Evolutionary conservation across 2,329 filamentous ascomycete genomes (phyloP).

Genomic region (Calonectria crousiana): DNA sequence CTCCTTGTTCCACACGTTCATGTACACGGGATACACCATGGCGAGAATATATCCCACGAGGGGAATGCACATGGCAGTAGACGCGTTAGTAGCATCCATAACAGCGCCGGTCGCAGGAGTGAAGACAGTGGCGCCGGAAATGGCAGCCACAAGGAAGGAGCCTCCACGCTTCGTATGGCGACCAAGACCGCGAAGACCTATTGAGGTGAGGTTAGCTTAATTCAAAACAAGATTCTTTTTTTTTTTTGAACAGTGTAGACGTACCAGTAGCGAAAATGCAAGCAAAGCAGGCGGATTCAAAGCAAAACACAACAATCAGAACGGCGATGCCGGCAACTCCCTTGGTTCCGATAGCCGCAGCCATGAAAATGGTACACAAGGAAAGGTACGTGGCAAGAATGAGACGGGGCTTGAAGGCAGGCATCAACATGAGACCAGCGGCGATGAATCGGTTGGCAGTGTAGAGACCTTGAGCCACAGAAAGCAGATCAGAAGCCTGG

Average conservation of each 20-base stretch:
- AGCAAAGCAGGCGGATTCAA: slow-evolving; percentile 69
- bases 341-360: slow-evolving; percentile 63
- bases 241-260: neutral
- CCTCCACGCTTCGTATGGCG: slow-evolving; percentile 78
- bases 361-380: slow-evolving; percentile 66
- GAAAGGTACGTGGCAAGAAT: slow-evolving; percentile 67
- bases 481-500: slow-evolving; percentile 62
- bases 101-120: slow-evolving; percentile 65
- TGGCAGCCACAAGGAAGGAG: slow-evolving; percentile 68
- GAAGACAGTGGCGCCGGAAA: slow-evolving; percentile 67
- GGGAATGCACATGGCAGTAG: slow-evolving; percentile 60
- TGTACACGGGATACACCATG: slow-evolving; percentile 23
- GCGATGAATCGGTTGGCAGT: slow-evolving; percentile 70
- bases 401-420: slow-evolving; percentile 63
- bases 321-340: slow-evolving; percentile 66
- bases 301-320: slow-evolving; percentile 68
- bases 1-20: slow-evolving; percentile 11
- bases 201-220: slow-evolving; percentile 50
- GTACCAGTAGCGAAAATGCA: slow-evolving; percentile 60
- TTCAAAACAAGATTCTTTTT: neutral
- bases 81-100: slow-evolving; percentile 55
- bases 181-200: slow-evolving; percentile 69
- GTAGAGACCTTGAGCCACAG: slow-evolving; percentile 70
- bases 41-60: slow-evolving; percentile 61
- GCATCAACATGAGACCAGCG: slow-evolving; percentile 65